phyloP scores from a whole-genome alignment of 192 early-diverging fungal species.

The Podila horticola region DNA sequence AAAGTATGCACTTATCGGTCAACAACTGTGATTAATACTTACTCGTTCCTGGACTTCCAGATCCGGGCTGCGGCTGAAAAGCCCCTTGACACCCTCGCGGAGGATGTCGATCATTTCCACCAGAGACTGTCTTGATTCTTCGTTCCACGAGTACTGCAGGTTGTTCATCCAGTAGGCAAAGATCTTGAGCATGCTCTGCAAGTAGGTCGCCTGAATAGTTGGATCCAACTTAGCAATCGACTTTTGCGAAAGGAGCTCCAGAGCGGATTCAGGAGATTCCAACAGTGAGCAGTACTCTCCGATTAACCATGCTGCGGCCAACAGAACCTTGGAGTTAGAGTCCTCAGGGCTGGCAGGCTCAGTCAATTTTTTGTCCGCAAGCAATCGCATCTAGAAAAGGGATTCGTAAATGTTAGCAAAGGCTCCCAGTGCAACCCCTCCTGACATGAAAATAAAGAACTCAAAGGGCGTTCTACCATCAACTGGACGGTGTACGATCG shows the following conservation, averaged over 20 bases:
- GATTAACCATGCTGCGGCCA: slow-evolving; percentile 90
- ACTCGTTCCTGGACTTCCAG: slow-evolving; percentile 87
- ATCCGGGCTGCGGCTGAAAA: slow-evolving; percentile 63
- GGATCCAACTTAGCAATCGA: slow-evolving; percentile 61
- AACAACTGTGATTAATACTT: slow-evolving; percentile 18
- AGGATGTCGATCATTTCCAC: slow-evolving; percentile 57
- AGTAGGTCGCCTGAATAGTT: slow-evolving; percentile 71
- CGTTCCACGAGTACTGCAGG: slow-evolving; percentile 62
- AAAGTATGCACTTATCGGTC: background rate
- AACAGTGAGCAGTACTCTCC: slow-evolving; percentile 86
- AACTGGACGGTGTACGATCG: slow-evolving; percentile 78
- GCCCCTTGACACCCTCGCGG: slow-evolving; percentile 55
- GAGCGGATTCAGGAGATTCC: slow-evolving; percentile 11
- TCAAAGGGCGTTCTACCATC: slow-evolving; percentile 62
- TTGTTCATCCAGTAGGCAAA: slow-evolving; percentile 70
- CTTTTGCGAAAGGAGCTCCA: slow-evolving; percentile 27
- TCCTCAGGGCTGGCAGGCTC: slow-evolving; percentile 66
- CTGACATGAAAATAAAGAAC: background rate
- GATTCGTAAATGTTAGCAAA: no score
- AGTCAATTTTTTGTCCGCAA: slow-evolving; percentile 72
- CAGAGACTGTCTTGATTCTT: slow-evolving; percentile 58
- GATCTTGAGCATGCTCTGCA: slow-evolving; percentile 79
- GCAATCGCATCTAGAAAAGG: slow-evolving; percentile 64
- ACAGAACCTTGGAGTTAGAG: slow-evolving; percentile 78
- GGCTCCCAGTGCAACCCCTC: background rate